Conservation (phyloP, 257 asterid genomes). For the Vinca minor region DNA sequence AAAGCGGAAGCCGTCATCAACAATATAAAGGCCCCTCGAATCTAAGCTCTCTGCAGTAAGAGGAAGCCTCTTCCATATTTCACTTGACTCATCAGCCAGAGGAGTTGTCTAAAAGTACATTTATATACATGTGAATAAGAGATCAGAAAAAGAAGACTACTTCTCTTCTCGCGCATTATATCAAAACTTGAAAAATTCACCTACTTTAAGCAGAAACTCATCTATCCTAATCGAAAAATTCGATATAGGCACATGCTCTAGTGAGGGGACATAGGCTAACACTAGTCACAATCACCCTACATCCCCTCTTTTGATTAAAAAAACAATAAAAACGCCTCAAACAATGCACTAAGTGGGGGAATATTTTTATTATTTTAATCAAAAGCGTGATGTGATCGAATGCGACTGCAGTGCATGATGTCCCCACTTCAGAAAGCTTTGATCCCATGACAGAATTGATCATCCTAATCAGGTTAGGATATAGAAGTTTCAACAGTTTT, state of each 20-base stretch:
- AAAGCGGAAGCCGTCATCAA: conserved; percentile 85
- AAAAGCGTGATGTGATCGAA: no score
- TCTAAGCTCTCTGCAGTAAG: conserved; percentile 83
- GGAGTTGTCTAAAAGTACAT: conserved; percentile 29
- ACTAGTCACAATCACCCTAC: no score
- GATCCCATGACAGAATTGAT: no score
- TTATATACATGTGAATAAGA: background rate
- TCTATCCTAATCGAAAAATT: no score
- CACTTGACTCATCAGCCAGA: conserved; percentile 39
- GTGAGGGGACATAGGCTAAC: no score
- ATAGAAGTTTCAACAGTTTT: conserved; percentile 64
- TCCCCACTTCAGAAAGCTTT: no score
- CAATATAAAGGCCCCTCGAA: conserved; percentile 72
- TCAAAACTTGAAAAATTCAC: conserved; percentile 8
- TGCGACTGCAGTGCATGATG: no score
- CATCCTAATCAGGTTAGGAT: conserved; percentile 60
- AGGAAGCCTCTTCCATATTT: conserved; percentile 55
- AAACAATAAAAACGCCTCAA: no score
- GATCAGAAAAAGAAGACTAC: background rate
- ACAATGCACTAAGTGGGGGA: no score
- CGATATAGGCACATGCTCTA: no score
- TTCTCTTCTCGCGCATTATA: background rate
- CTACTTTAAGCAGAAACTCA: conserved; percentile 50
- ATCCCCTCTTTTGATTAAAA: no score
- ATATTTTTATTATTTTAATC: no score